Evolutionary conservation across 164 flowering plant genomes (phyloP).

Genomic region (Macadamia integrifolia): DNA sequence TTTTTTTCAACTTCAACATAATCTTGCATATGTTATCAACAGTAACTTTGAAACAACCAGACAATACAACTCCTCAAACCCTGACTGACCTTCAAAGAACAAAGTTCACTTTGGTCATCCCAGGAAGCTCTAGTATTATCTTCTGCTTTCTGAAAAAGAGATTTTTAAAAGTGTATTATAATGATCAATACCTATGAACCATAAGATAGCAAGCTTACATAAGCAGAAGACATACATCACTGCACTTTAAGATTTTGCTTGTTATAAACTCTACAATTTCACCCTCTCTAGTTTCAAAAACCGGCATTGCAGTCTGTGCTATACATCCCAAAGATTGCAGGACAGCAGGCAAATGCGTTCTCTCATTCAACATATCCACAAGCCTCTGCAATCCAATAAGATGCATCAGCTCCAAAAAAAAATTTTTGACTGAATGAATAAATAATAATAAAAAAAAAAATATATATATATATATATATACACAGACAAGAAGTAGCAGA

Average conservation of each 20-base stretch:
- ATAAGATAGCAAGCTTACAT: neutral
- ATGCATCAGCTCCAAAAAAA: slow-evolving; percentile 11
- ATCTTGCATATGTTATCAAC: neutral
- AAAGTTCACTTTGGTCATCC: slow-evolving; percentile 85
- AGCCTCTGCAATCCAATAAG: slow-evolving; percentile 58
- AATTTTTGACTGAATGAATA: no score
- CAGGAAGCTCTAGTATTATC: slow-evolving; percentile 38
- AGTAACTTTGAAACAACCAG: slow-evolving; percentile 6
- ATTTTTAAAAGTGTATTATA: slow-evolving; percentile 1
- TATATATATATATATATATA: no score
- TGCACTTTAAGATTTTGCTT: slow-evolving; percentile 47
- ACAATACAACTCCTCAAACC: slow-evolving; percentile 10
- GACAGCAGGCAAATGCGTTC: slow-evolving; percentile 77
- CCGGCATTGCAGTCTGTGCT: slow-evolving; percentile 92
- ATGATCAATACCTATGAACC: neutral
- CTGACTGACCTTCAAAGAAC: slow-evolving; percentile 73
- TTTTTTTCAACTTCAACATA: slow-evolving; percentile 8
- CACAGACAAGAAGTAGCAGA: no score
- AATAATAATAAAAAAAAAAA: no score
- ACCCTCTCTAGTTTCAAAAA: slow-evolving; percentile 92
- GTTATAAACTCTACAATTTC: slow-evolving; percentile 73
- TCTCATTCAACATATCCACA: slow-evolving; percentile 87
- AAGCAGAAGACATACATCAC: slow-evolving; percentile 43
- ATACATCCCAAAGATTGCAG: slow-evolving; percentile 95
- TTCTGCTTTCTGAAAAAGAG: slow-evolving; percentile 45